These are phyloP conservation scores for Aspergillus olivimuriae DNA, from an alignment of 495 filamentous ascomycete species.

Conservation along the genomic window DNA sequence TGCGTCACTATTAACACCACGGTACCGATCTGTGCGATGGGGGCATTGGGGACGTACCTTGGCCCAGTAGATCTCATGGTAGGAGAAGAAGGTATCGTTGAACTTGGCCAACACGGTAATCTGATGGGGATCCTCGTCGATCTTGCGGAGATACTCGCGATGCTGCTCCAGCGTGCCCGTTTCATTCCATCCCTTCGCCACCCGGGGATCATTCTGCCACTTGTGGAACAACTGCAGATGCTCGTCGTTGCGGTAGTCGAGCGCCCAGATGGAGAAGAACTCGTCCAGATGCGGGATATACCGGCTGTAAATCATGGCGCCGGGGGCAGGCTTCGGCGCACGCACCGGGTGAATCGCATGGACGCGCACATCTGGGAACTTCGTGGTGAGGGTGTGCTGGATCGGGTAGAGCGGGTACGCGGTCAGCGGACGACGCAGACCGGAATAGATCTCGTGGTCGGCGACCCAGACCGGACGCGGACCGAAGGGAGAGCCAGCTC, in stretches of 20 bases:
- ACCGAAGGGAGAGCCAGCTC: conserved; percentile 17
- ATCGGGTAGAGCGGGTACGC: conserved; percentile 10
- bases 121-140: conserved; percentile 53
- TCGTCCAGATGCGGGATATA: conserved; percentile 58
- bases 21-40: not conserved
- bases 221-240: conserved; percentile 55
- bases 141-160: conserved; percentile 47
- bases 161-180: conserved; percentile 59
- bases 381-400: conserved; percentile 16
- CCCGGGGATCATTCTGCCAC: conserved; percentile 68
- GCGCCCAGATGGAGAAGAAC: conserved; percentile 54
- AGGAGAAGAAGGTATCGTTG: conserved; percentile 53
- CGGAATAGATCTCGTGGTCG: conserved; percentile 10
- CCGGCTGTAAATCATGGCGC: conserved; percentile 54
- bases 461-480: conserved; percentile 16
- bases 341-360: conserved; percentile 23
- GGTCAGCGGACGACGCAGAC: conserved; percentile 13
- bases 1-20: conserved; percentile 11
- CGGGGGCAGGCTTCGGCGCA: conserved; percentile 49
- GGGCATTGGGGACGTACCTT: conserved; percentile 33
- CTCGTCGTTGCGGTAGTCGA: conserved; percentile 44
- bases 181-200: conserved; percentile 64
- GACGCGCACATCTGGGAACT: conserved; percentile 13
- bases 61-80: conserved; percentile 63
- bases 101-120: conserved; percentile 51